A percentile compares a stretch with the other conserved stretches of the same genome.
phyloP scores from a whole-genome alignment of 75 land plant genomes.

The Pinus tabuliformis region DNA sequence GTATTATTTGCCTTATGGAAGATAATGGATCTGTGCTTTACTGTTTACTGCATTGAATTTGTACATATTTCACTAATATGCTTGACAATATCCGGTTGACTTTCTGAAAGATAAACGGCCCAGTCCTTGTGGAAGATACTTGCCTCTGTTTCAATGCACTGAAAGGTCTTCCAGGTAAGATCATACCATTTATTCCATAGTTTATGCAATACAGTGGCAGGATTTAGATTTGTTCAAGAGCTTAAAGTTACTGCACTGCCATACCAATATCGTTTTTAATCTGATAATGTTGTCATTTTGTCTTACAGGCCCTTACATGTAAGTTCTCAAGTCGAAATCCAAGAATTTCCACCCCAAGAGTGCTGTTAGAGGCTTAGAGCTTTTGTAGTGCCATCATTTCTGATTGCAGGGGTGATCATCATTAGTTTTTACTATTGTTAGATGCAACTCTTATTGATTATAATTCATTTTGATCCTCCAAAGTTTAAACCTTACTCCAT shows the following conservation, averaged over 20 bases:
- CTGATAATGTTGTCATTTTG: not conserved
- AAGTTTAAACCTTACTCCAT: not conserved
- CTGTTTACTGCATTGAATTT: not conserved
- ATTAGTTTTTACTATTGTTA: not conserved
- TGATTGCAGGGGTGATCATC: not conserved
- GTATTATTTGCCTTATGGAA: not conserved
- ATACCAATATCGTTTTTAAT: not conserved
- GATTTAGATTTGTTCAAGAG: not conserved
- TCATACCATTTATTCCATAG: not conserved
- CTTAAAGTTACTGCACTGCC: not conserved
- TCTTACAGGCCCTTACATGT: slow-evolving; percentile 92
- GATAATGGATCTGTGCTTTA: not conserved
- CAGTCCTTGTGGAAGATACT: slow-evolving; percentile 97
- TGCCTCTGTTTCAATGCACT: slow-evolving; percentile 98
- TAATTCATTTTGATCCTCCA: not conserved
- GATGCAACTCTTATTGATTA: not conserved
- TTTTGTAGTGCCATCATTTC: not conserved
- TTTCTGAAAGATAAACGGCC: slow-evolving; percentile 75
- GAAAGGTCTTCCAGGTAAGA: slow-evolving; percentile 92
- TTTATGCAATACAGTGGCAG: not conserved
- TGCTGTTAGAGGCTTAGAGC: slow-evolving; percentile 1
- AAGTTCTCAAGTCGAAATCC: slow-evolving; percentile 29
- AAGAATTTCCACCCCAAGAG: not conserved
- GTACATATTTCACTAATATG: not conserved
- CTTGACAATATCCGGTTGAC: not conserved